Base-by-base conservation (phyloP, 1,284 basidiomycete genomes). In the Ceratobasidium sp. region DNA sequence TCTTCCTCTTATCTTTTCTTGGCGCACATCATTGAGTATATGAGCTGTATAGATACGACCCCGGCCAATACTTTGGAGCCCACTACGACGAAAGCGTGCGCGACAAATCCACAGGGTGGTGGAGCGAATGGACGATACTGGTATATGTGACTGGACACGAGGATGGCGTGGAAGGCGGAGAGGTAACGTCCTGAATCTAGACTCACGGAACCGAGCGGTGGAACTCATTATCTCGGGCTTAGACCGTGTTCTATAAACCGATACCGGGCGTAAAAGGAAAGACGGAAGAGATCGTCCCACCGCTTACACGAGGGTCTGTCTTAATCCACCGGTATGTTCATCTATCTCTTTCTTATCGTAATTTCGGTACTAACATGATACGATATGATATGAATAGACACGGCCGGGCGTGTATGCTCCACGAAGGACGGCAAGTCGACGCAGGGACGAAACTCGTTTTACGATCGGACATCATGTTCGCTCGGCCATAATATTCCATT, bases 101-200 rank as follows among this genome's bases (percentile, higher is more conserved):
- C 88, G 89, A 82, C 64, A 44, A 17, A 59, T 68, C 61, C n/a
- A 57, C 70, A 3, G 70, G 71, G 57, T 61, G 61, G 46, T 80
- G 79, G 81, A 91, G 91, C 66, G 91, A 93, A 83, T 96, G 94
- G 94, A 96, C 94, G 0, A 83, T 96, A 28, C 84, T 96, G 62
- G 87, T 95, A 50, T 96, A 95, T 82, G 84, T 96, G 54, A 91
- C 91, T 10, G 93, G 93, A 0, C 82, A 83, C 3, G 91, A 93
- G 81, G 91, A 93, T 81, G 92, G 91, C 12, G 90, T 94, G 0
- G 86, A 90, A 82, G 94, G 94, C 20, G 94, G 94, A 20, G 90
- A 93, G 86, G 91, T 91, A 62, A 46, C 79, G 2, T 13, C 48
- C 50, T 13, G 6, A 46, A 10, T 2, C 52, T 48, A 10, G 15